These are phyloP conservation scores for Ophiosphaerella korrae DNA, from an alignment of 2,329 filamentous ascomycete species.

Conservation along the genomic window DNA sequence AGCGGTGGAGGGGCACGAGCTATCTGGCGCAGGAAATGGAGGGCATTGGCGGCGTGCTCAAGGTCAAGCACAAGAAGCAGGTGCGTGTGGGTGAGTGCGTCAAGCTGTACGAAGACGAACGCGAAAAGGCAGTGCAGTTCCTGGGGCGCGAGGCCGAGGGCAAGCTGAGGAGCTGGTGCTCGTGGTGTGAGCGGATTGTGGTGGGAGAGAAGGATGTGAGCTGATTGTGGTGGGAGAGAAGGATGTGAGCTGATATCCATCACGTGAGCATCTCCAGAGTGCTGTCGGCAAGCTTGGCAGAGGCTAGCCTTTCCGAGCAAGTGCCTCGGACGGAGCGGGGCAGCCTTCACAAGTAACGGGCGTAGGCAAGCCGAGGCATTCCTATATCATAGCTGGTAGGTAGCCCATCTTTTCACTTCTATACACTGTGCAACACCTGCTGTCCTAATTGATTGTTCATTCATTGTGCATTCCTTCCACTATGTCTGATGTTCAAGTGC, in stretches of 20 bases:
- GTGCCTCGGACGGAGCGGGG: too few species aligned
- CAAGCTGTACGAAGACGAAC: slow-evolving; percentile 74
- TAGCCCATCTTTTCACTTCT: too few species aligned
- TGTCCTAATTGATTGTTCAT: too few species aligned
- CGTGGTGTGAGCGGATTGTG: slow-evolving; percentile 84
- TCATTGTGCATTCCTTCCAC: too few species aligned
- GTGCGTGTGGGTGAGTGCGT: slow-evolving; percentile 83
- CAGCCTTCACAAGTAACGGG: too few species aligned
- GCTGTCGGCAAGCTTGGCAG: too few species aligned
- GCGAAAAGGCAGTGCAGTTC: slow-evolving; percentile 57
- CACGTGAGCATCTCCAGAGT: too few species aligned
- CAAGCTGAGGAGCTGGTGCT: slow-evolving; percentile 80
- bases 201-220: slow-evolving; percentile 58
- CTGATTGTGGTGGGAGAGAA: slow-evolving; percentile 60
- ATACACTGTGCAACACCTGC: too few species aligned
- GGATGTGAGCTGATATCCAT: slow-evolving; percentile 37
- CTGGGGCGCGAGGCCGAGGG: slow-evolving; percentile 74
- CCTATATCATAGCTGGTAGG: too few species aligned
- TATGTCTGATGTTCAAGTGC: slow-evolving; percentile 15
- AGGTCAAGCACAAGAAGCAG: slow-evolving; percentile 84
- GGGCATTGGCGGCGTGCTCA: slow-evolving; percentile 85
- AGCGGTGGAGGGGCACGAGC: slow-evolving; percentile 66
- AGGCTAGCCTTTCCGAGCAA: too few species aligned
- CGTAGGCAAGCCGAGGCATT: too few species aligned
- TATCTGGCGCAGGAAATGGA: slow-evolving; percentile 89